Percentiles rank a stretch among this genome's conserved stretches.
Conservation (phyloP, 768 basidiomycete species). For the Podaxis mareebaensis region DNA sequence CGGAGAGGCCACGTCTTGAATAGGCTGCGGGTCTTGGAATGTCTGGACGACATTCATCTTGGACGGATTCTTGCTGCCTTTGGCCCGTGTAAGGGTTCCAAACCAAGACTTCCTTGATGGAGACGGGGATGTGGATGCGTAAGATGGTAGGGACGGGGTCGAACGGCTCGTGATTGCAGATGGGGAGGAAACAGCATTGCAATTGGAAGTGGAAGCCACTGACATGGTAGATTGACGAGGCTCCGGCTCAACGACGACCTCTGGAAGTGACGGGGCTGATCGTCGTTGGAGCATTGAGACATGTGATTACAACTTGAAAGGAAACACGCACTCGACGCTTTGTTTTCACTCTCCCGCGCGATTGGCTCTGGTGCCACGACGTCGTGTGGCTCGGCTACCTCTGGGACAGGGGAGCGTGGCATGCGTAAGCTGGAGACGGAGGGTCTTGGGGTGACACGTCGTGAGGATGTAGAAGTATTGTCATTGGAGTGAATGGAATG, state of each 20-base stretch:
- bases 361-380: background rate
- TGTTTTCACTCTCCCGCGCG: background rate
- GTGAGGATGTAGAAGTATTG: background rate
- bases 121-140: background rate
- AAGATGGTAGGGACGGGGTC: background rate
- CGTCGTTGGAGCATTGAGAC: background rate
- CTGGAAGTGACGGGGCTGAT: background rate
- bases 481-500: slow-evolving; percentile 2
- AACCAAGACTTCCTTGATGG: slow-evolving; percentile 8
- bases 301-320: background rate
- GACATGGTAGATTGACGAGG: background rate
- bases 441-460: background rate
- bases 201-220: background rate
- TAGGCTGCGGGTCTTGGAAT: background rate
- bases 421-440: background rate
- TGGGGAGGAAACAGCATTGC: background rate
- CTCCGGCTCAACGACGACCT: background rate
- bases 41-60: background rate
- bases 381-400: background rate
- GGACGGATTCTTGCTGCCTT: background rate
- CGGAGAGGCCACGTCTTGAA: background rate
- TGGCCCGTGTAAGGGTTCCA: background rate
- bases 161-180: background rate
- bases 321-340: background rate
- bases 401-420: background rate